Conservation (phyloP, 2,329 filamentous ascomycete genomes). For the Sarocladium kiliense region DNA sequence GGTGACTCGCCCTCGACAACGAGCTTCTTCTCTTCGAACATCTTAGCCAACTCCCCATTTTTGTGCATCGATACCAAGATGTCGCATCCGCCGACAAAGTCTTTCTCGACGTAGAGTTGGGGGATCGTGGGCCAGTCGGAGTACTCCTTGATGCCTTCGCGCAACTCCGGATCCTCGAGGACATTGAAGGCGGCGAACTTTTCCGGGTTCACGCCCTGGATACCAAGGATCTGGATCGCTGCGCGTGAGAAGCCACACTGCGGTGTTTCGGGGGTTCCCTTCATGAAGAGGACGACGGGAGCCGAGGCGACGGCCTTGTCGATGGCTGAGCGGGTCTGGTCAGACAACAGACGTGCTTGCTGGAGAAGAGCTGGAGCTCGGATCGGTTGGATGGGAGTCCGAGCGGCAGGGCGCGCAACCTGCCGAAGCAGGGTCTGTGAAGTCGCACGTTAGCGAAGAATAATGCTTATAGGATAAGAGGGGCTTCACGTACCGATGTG, state of each 20-base stretch:
- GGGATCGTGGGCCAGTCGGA: constrained; percentile 99
- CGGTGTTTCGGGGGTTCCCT: constrained; percentile 91
- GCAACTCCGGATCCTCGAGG: constrained; percentile 81
- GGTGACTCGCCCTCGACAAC: constrained; percentile 36
- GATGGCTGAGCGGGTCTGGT: constrained; percentile 75
- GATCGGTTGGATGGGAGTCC: not conserved
- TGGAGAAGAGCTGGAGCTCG: not conserved
- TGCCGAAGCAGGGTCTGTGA: constrained; percentile 6
- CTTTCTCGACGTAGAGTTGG: constrained; percentile 90
- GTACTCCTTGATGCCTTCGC: constrained; percentile 95
- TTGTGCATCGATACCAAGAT: constrained; percentile 97
- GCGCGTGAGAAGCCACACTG: constrained; percentile 97
- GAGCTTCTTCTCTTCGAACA: constrained; percentile 85
- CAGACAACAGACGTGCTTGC: constrained; percentile 65
- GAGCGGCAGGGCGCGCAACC: not conserved
- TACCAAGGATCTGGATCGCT: constrained; percentile 86
- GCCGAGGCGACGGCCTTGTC: constrained; percentile 83
- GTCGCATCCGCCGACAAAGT: constrained; percentile 97
- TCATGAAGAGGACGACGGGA: constrained; percentile 98
- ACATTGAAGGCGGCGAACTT: constrained; percentile 99
- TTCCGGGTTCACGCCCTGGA: constrained; percentile 89
- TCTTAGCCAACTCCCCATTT: constrained; percentile 84
- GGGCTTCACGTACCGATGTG: constrained; percentile 8
- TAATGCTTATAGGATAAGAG: no score
- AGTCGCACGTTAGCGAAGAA: not conserved